A percentile compares a stretch with the other conserved stretches of the same genome.
These are phyloP conservation scores for Umbelopsis sp. DNA, from an alignment of 192 early-diverging fungal genomes.

Conservation along the genomic window DNA sequence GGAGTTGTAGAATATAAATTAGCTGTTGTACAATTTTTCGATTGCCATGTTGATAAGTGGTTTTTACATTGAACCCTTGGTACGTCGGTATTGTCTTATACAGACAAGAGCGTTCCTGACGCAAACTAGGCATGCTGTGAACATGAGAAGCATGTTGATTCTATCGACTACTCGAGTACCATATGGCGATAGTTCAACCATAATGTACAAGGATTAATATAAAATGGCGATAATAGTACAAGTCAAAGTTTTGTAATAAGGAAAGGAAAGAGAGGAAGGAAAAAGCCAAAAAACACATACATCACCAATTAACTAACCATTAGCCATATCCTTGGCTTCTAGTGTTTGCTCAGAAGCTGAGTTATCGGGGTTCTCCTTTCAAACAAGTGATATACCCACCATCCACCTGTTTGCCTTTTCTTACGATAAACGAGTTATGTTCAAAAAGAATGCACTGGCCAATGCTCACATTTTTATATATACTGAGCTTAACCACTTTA, in stretches of 20 bases:
- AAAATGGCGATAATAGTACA: too few species aligned
- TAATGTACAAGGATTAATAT: constrained; percentile 1
- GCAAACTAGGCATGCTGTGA: constrained; percentile 31
- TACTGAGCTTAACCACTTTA: too few species aligned
- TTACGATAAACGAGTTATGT: too few species aligned
- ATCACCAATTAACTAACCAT: neutral
- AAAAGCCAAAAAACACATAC: neutral
- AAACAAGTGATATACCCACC: too few species aligned
- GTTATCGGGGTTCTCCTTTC: too few species aligned
- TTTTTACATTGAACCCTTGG: constrained; percentile 33
- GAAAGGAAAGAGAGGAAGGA: neutral
- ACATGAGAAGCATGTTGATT: constrained; percentile 40
- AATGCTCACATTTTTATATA: too few species aligned
- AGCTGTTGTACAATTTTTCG: neutral
- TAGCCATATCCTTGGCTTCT: too few species aligned
- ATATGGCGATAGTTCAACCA: constrained; percentile 34
- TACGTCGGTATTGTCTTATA: constrained; percentile 29
- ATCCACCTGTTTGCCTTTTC: too few species aligned
- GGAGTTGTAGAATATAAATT: neutral
- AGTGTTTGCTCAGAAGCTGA: too few species aligned
- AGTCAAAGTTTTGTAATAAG: neutral
- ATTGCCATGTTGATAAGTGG: neutral
- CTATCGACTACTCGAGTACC: constrained; percentile 31
- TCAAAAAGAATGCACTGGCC: too few species aligned
- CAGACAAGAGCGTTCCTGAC: constrained; percentile 33